Percentiles rank a stretch among this genome's conserved stretches.
phyloP scores from a whole-genome alignment of 257 asterid genomes.

The Gynochthodes officinalis region DNA sequence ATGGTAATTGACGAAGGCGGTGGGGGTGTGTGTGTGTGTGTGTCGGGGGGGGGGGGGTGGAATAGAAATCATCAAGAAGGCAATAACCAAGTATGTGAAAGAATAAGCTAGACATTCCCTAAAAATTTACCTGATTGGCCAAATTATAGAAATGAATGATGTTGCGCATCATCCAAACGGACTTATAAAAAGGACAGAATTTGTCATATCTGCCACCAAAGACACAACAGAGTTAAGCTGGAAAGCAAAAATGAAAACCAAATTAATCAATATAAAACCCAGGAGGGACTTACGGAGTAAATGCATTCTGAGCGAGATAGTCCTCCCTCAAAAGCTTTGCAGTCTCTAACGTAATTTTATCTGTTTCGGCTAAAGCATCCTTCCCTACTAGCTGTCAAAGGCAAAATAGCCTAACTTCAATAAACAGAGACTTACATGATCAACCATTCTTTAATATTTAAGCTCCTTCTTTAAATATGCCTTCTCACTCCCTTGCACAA shows the following conservation, averaged over 20 bases:
- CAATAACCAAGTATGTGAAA: background rate
- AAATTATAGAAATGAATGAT: constrained; percentile 89
- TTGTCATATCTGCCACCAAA: constrained; percentile 73
- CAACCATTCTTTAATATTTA: background rate
- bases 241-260: background rate
- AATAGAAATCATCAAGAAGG: background rate
- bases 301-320: constrained; percentile 98
- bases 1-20: background rate
- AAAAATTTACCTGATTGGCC: constrained; percentile 85
- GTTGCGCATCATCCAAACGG: constrained; percentile 99
- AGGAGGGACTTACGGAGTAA: constrained; percentile 67
- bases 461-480: background rate
- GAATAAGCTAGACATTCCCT: background rate
- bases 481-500: background rate
- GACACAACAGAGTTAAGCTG: background rate
- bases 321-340: constrained; percentile 99
- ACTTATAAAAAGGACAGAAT: constrained; percentile 97
- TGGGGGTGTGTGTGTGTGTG: too few species aligned
- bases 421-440: background rate
- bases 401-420: constrained; percentile 21
- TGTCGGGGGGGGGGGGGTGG: too few species aligned
- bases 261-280: background rate
- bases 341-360: constrained; percentile 93
- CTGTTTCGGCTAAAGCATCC: constrained; percentile 97
- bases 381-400: constrained; percentile 90